phyloP scores from a whole-genome alignment of 106 monocot genomes.

The Dendrobium chrysotoxum region DNA sequence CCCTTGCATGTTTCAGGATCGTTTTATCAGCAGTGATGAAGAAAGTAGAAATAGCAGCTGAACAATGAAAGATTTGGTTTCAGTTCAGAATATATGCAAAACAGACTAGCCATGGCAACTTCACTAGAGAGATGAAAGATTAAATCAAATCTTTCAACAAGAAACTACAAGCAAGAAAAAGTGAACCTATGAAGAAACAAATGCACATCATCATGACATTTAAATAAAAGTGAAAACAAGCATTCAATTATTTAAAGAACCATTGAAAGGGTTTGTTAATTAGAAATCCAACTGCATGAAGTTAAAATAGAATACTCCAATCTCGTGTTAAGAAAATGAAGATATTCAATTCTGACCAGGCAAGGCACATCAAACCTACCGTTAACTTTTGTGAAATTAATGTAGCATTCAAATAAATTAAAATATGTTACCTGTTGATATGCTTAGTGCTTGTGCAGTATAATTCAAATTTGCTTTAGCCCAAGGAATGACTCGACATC shows the following conservation, averaged over 20 bases:
- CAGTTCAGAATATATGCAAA: too few relatives aligned
- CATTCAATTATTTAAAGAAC: too few relatives aligned
- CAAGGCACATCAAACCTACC: background rate
- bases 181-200: too few relatives aligned
- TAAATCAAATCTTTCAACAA: too few relatives aligned
- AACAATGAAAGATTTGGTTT: background rate
- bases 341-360: background rate
- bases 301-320: background rate
- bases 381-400: background rate
- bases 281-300: too few relatives aligned
- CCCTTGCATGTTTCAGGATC: conserved; percentile 32
- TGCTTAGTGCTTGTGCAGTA: conserved; percentile 69
- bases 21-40: conserved; percentile 49
- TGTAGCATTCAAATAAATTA: background rate
- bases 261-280: too few relatives aligned
- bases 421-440: conserved; percentile 52
- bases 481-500: conserved; percentile 67
- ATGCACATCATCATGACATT: too few relatives aligned
- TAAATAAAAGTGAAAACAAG: too few relatives aligned
- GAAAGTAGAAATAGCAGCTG: conserved; percentile 45
- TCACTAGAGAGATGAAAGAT: too few relatives aligned
- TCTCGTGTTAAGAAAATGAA: background rate
- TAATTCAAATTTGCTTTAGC: conserved; percentile 81
- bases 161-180: too few relatives aligned
- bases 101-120: too few relatives aligned